phyloP scores from a whole-genome alignment of 2,329 filamentous ascomycete genomes.

The Phoma sp. region DNA sequence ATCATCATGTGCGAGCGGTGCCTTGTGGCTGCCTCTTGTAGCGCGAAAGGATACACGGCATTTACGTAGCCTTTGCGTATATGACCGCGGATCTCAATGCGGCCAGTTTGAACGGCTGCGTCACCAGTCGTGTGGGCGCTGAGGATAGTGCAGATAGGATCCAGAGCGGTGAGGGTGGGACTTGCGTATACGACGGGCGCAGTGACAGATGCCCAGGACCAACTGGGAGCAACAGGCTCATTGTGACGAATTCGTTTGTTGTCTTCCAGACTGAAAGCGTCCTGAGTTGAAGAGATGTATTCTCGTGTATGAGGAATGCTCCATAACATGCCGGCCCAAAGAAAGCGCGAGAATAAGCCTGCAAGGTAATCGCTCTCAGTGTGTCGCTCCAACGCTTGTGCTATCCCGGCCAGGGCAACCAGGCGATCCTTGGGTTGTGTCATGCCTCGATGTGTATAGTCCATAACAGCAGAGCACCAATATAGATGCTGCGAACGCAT shows the following conservation, averaged over 20 bases:
- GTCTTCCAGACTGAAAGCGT: background rate
- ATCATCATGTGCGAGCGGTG: too few species aligned
- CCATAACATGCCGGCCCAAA: too few species aligned
- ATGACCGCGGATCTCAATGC: too few species aligned
- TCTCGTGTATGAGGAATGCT: too few species aligned
- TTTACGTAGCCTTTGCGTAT: too few species aligned
- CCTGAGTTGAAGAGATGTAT: too few species aligned
- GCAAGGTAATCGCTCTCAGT: background rate
- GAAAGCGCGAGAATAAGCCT: too few species aligned
- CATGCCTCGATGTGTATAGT: constrained; percentile 4
- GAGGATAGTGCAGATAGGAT: background rate
- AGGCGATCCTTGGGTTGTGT: background rate
- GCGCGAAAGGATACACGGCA: too few species aligned
- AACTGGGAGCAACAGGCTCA: background rate
- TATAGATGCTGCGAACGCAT: background rate
- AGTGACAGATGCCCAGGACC: constrained; percentile 4
- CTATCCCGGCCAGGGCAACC: constrained; percentile 1
- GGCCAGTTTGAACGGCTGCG: too few species aligned
- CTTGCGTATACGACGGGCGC: background rate
- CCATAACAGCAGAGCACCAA: background rate
- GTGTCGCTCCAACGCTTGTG: background rate
- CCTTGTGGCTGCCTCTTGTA: too few species aligned
- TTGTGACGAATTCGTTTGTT: background rate
- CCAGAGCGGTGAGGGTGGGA: background rate
- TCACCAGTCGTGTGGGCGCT: too few species aligned